Base-by-base conservation (phyloP, 768 basidiomycete genomes). In the Lactarius hatsudake region DNA sequence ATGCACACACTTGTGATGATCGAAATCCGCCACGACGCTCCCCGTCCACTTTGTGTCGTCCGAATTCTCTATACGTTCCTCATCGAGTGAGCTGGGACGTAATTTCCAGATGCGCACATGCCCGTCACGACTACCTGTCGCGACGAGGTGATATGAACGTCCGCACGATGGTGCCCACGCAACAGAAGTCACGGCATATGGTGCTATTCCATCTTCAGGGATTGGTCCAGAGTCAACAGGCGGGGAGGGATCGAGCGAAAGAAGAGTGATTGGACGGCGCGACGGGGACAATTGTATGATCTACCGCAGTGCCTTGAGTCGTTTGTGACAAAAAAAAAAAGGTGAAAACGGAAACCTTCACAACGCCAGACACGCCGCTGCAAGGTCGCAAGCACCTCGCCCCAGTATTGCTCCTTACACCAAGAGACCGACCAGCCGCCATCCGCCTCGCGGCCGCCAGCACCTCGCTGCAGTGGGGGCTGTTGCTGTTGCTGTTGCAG, bases 391-490 rank as follows among this genome's bases (percentile, higher is more conserved):
- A 98, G 81, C 23, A 96, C 74, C 74, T 95, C 92, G 2, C 96
- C 96, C 95, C 95, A 97, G 77, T 95, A 97, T 67, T 85, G 83
- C 72, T 98, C 97, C 74, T 94, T 93, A 77, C 96, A 98, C 95
- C 96, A 99, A 9, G 90, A 90, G 53, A 99, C 77, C 64, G 88
- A 90, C 94, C 94, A 98, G 1, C 92, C 96, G 4, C 94, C 94
- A 63, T 94, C 89, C 2, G 93, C 93, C 76, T 96, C 91, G 51
- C 89, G 81, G 71, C 85, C 87, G 0, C 86, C 88, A 28, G 79
- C 67, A 1, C 84, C 83, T 18, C 80, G 78, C 64, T 81, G 75
- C 69, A 51, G 72, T 32, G 67, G 71, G 59, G 71, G 73, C 59
- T 68, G 76, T 17, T 62, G 73, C 67, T 72, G 78, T 51, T 75